phyloP scores from a whole-genome alignment of 352 stramenopile genomes.

The Globisporangium rhizosaccharum region DNA sequence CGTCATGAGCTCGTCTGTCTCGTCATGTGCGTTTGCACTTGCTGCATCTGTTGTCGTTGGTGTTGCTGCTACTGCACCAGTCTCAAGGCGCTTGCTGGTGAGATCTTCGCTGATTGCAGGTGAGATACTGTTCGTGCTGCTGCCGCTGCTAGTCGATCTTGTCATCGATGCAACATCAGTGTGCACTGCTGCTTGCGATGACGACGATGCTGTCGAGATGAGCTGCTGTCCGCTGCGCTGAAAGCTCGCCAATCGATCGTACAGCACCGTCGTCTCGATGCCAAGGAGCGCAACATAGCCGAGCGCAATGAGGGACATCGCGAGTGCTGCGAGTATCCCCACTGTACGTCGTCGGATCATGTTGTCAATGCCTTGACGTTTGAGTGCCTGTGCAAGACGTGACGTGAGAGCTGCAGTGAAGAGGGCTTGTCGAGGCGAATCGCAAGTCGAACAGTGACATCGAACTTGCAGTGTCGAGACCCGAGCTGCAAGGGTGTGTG shows the following conservation, averaged over 20 bases:
- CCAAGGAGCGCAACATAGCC: constrained; percentile 1
- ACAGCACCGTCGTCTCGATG: neutral
- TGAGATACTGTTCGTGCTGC: neutral
- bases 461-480: too few species aligned
- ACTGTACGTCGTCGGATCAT: neutral
- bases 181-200: neutral
- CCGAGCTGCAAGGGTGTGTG: too few species aligned
- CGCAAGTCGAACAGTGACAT: too few species aligned
- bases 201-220: neutral
- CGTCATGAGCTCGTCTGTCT: constrained; percentile 4
- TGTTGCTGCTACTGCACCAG: too few species aligned
- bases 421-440: too few species aligned
- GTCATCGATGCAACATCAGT: neutral
- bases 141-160: neutral
- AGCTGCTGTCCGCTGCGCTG: neutral
- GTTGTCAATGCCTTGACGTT: neutral
- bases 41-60: neutral
- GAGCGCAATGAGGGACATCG: neutral
- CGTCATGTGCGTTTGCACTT: neutral
- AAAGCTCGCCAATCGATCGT: neutral
- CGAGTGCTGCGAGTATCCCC: neutral
- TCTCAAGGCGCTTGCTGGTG: too few species aligned
- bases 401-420: neutral
- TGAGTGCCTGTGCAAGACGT: neutral
- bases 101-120: too few species aligned